Percentiles rank a stretch among this genome's conserved stretches.
Evolutionary conservation across 331 rosid species (phyloP).

Genomic region (Stylosanthes scabra): DNA sequence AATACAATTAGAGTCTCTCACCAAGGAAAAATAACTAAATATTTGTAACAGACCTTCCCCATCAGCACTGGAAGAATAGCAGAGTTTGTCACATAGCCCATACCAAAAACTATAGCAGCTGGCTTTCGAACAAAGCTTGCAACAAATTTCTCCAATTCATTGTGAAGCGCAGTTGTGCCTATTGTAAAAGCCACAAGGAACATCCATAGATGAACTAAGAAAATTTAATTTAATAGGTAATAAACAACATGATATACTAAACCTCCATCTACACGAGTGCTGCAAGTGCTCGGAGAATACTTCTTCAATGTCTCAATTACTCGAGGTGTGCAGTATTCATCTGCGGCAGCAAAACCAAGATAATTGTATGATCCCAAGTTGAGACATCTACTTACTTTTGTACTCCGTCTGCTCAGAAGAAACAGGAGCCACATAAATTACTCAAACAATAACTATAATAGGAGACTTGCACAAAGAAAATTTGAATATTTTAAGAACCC

Average conservation of each 20-base stretch:
- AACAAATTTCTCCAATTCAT: conserved; percentile 64
- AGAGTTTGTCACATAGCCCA: conserved; percentile 89
- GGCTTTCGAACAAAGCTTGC: conserved; percentile 77
- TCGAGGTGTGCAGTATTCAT: conserved; percentile 85
- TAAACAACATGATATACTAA: conserved; percentile 33
- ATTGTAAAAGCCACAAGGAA: conserved; percentile 21
- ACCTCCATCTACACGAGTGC: conserved; percentile 84
- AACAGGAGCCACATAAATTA: conserved; percentile 2
- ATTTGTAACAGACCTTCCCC: conserved; percentile 59
- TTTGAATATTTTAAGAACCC: conserved; percentile 1
- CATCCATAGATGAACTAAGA: conserved; percentile 7
- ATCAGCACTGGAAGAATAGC: conserved; percentile 77
- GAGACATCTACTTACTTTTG: conserved; percentile 62
- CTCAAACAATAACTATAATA: background rate
- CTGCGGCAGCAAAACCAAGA: conserved; percentile 86
- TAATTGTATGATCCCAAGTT: conserved; percentile 90
- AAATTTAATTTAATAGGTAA: conserved; percentile 6
- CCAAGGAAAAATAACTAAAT: conserved; percentile 4
- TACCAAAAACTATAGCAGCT: conserved; percentile 79
- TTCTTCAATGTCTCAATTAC: conserved; percentile 64
- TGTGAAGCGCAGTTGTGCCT: conserved; percentile 74
- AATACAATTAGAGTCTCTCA: background rate
- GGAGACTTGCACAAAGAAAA: background rate
- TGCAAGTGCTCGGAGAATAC: conserved; percentile 82
- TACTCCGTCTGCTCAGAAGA: conserved; percentile 61